Conservation (phyloP, 768 basidiomycete genomes). For the Boletus pseudopeckii region DNA sequence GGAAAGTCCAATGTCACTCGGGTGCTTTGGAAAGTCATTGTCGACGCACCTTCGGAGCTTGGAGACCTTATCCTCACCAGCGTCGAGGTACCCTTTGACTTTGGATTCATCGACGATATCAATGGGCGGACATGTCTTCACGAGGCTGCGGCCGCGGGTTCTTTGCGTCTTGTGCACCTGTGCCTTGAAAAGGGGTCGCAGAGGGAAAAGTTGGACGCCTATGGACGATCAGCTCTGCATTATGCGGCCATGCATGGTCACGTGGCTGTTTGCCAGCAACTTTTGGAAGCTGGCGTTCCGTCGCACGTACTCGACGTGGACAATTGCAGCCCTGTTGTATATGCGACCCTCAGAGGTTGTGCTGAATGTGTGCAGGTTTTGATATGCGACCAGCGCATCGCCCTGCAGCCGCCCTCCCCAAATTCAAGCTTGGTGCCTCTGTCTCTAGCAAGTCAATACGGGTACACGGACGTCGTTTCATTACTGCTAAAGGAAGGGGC, state of each 20-base stretch:
- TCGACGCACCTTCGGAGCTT: slow-evolving; percentile 72
- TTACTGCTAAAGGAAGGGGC: slow-evolving; percentile 78
- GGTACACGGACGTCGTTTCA: slow-evolving; percentile 78
- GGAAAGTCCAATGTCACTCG: slow-evolving; percentile 73
- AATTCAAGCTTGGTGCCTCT: slow-evolving; percentile 78
- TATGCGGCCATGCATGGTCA: slow-evolving; percentile 96
- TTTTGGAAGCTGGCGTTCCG: slow-evolving; percentile 66
- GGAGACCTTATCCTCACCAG: slow-evolving; percentile 73
- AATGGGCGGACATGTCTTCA: slow-evolving; percentile 93
- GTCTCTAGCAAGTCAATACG: slow-evolving; percentile 86
- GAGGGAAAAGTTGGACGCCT: slow-evolving; percentile 77
- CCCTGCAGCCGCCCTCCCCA: slow-evolving; percentile 53
- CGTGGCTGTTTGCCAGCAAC: slow-evolving; percentile 64
- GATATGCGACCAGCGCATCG: slow-evolving; percentile 65
- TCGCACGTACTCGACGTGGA: slow-evolving; percentile 82
- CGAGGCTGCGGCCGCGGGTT: slow-evolving; percentile 86
- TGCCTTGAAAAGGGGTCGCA: slow-evolving; percentile 73
- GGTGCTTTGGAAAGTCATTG: slow-evolving; percentile 91
- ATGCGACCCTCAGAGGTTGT: slow-evolving; percentile 85
- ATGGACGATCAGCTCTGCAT: slow-evolving; percentile 91
- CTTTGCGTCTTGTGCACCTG: slow-evolving; percentile 68
- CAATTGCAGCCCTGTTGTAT: slow-evolving; percentile 91
- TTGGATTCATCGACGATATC: slow-evolving; percentile 92
- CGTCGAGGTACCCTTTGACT: slow-evolving; percentile 73
- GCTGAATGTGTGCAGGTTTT: slow-evolving; percentile 82